Conservation (phyloP, 2,329 filamentous ascomycete species). For the Ampelomyces quisqualis region DNA sequence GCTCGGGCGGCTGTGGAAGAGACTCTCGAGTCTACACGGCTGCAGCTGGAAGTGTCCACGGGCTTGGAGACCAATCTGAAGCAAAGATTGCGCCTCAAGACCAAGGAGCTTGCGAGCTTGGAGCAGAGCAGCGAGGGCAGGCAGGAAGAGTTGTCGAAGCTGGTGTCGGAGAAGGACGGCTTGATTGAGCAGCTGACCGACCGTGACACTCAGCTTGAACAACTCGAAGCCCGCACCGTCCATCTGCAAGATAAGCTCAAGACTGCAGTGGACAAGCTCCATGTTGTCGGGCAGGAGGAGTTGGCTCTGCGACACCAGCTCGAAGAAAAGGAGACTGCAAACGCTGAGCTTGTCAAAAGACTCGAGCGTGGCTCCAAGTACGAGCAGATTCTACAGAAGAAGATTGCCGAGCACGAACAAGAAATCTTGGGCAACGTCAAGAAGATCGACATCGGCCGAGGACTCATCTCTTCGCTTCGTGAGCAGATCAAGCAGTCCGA, state of each 20-base stretch:
- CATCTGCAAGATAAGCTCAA: conserved; percentile 27
- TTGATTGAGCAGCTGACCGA: conserved; percentile 24
- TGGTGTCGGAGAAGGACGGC: conserved; percentile 27
- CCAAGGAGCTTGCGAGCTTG: conserved; percentile 28
- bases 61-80: conserved; percentile 24
- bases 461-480: conserved; percentile 26
- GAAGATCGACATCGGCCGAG: conserved; percentile 24
- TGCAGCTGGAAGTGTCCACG: conserved; percentile 20
- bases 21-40: conserved; percentile 23
- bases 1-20: conserved; percentile 27
- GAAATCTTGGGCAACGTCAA: conserved; percentile 18
- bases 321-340: conserved; percentile 21
- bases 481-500: conserved; percentile 27
- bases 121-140: conserved; percentile 18
- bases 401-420: conserved; percentile 26
- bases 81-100: conserved; percentile 28
- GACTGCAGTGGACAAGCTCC: conserved; percentile 17
- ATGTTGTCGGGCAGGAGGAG: conserved; percentile 24
- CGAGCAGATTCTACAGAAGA: conserved; percentile 24
- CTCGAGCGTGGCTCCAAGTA: conserved; percentile 26
- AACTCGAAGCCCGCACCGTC: conserved; percentile 25
- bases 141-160: conserved; percentile 19
- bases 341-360: conserved; percentile 16
- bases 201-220: conserved; percentile 17
- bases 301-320: conserved; percentile 24